phyloP scores from a whole-genome alignment of 2,329 filamentous ascomycete species.

The Parastagonospora nodorum region DNA sequence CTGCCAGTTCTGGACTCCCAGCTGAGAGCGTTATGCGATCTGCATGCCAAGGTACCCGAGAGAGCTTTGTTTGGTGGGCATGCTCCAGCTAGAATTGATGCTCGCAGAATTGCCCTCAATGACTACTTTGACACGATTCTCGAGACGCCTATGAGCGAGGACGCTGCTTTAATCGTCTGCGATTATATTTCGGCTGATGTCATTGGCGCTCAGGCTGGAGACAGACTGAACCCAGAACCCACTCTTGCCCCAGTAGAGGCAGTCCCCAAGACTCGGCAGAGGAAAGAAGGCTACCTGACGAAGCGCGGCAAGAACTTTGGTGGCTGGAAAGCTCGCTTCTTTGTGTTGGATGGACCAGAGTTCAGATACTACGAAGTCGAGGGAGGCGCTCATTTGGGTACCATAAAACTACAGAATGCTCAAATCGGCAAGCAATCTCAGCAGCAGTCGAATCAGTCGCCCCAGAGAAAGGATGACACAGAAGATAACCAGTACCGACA shows the following conservation, averaged over 20 bases:
- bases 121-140: slow-evolving; percentile 84
- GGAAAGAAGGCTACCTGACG: slow-evolving; percentile 88
- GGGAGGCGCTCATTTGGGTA: slow-evolving; percentile 86
- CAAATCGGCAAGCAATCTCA: slow-evolving; percentile 93
- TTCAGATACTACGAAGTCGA: slow-evolving; percentile 92
- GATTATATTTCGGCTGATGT: slow-evolving; percentile 77
- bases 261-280: slow-evolving; percentile 61
- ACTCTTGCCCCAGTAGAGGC: slow-evolving; percentile 48
- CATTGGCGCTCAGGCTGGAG: slow-evolving; percentile 60
- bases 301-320: slow-evolving; percentile 99
- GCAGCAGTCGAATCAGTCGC: slow-evolving; percentile 62
- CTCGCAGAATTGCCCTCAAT: slow-evolving; percentile 79
- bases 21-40: slow-evolving; percentile 73
- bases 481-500: slow-evolving; percentile 93
- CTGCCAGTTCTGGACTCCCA: slow-evolving; percentile 81
- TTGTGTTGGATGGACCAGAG: slow-evolving; percentile 70
- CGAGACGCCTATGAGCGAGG: slow-evolving; percentile 78
- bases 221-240: slow-evolving; percentile 62
- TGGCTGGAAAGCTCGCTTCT: slow-evolving; percentile 90
- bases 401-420: slow-evolving; percentile 87
- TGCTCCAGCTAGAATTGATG: slow-evolving; percentile 90
- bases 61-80: slow-evolving; percentile 87
- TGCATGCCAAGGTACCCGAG: slow-evolving; percentile 80
- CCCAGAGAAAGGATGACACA: slow-evolving; percentile 71
- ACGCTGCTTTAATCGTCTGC: slow-evolving; percentile 80